These are phyloP conservation scores for Carex sylvatica DNA, from an alignment of 202 grass and related monocot genomes.

Conservation along the genomic window DNA sequence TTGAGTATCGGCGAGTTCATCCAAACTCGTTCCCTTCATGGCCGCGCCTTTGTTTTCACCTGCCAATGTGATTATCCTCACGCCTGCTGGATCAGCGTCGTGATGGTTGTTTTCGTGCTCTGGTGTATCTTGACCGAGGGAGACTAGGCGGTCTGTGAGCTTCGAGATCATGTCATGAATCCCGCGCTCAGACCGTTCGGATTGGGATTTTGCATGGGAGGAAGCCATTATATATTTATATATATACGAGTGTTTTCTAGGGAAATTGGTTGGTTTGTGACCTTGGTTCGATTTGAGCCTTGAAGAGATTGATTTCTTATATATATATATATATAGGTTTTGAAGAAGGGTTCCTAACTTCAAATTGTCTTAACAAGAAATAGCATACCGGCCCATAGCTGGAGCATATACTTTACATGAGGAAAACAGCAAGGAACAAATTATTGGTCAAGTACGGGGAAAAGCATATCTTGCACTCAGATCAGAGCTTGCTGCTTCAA, in stretches of 20 bases:
- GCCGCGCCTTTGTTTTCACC: constrained; percentile 62
- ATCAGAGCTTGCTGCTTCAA: not conserved
- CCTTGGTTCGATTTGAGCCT: not conserved
- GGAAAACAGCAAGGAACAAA: not conserved
- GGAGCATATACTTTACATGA: constrained; percentile 12
- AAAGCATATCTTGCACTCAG: constrained; percentile 11
- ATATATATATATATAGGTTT: not conserved
- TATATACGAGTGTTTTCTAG: not conserved
- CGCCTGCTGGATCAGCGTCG: not conserved
- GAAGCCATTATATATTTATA: constrained; percentile 18
- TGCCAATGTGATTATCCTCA: constrained; percentile 51
- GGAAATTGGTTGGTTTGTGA: not conserved
- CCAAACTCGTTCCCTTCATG: constrained; percentile 31
- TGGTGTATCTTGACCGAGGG: constrained; percentile 9
- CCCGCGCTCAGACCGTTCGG: constrained; percentile 17
- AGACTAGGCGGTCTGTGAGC: constrained; percentile 54
- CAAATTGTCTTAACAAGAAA: not conserved
- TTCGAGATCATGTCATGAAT: constrained; percentile 43
- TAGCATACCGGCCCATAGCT: not conserved
- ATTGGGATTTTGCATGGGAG: constrained; percentile 18
- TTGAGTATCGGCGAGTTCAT: constrained; percentile 48
- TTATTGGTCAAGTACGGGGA: not conserved
- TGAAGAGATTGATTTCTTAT: not conserved
- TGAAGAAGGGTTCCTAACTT: constrained; percentile 21
- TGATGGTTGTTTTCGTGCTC: constrained; percentile 18